These are phyloP conservation scores for Ceratocystis albifundus DNA, from an alignment of 2,329 filamentous ascomycete genomes.

Conservation along the genomic window DNA sequence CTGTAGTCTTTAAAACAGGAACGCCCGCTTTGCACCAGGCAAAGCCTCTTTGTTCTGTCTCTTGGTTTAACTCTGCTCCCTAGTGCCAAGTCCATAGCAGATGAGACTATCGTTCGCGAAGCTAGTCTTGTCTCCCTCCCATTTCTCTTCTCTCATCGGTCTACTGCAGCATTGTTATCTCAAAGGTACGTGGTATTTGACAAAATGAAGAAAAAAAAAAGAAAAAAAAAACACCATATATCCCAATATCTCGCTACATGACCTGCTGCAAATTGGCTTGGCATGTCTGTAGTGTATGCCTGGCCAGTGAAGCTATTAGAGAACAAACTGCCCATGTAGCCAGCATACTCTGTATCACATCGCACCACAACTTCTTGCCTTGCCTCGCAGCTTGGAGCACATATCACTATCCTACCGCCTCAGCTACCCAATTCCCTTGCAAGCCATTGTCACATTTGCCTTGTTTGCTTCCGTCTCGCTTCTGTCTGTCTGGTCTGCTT, in stretches of 20 bases:
- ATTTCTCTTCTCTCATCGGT: neutral
- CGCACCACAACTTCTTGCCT: neutral
- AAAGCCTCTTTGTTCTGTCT: neutral
- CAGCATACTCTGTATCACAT: neutral
- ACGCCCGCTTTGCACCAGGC: neutral
- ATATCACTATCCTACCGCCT: neutral
- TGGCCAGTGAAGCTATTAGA: neutral
- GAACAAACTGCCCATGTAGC: neutral
- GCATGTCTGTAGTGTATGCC: neutral
- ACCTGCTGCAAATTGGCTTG: neutral
- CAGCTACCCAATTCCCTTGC: neutral
- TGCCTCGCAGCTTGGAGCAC: neutral
- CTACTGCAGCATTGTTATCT: neutral
- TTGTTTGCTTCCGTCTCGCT: too few species aligned
- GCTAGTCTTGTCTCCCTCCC: neutral
- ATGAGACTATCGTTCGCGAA: neutral
- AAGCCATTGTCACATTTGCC: neutral
- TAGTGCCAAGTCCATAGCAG: neutral
- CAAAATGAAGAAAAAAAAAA: too few species aligned
- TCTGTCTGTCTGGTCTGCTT: too few species aligned
- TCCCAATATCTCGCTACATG: neutral
- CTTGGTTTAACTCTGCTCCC: neutral
- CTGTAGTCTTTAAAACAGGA: neutral
- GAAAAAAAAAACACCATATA: neutral
- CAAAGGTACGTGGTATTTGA: neutral